Base-by-base conservation (phyloP, 345 rosid genomes). In the Hypericum perforatum region DNA sequence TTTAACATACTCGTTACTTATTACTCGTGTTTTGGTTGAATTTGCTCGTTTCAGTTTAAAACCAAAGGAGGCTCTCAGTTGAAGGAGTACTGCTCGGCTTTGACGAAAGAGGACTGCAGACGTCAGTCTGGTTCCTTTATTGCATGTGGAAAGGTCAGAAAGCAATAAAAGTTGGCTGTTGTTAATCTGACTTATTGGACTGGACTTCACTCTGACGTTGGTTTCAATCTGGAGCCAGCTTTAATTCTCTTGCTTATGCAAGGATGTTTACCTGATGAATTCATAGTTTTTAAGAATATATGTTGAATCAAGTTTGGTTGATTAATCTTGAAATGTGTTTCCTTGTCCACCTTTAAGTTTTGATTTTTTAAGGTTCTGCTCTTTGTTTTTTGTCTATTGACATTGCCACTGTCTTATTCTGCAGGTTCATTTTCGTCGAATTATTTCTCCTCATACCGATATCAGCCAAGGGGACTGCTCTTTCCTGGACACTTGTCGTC, bases 401-500 rank as follows among this genome's bases (percentile, higher is more conserved):
- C 12, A 60, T 43, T 16, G 40, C 38, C 53, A 39, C 41, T 53
- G 29, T 5, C 13, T 16, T 16, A 52, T 44, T 50, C 69, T 77
- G 15, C 79, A 92, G 98, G 91, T 92, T 65, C 98, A 92, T 77
- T 92, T 92, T 29, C 84, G 96, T 50, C 77, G 95, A 57, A 79
- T 88, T 42, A 85, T 92, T 53, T 95, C 98, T 72, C 86, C 87
- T 59, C 98, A 92, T 64, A 92, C 98, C 9, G 97, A 92, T 29
- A 61, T 85, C 62, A 80, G 80, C 68, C 78, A 88, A 64, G 98
- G 98, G 59, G 98, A 92, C 63, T 92, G 98, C 72, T 92, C 98
- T 58, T 92, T 92, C 77, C 95, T 92, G 8, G 98, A 92, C 74
- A 92, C 98, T 61, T 92, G 98, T 68, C 94, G 98, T 46, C 98